These are phyloP conservation scores for Echria macrotheca DNA, from an alignment of 495 filamentous ascomycete genomes.

Conservation along the genomic window DNA sequence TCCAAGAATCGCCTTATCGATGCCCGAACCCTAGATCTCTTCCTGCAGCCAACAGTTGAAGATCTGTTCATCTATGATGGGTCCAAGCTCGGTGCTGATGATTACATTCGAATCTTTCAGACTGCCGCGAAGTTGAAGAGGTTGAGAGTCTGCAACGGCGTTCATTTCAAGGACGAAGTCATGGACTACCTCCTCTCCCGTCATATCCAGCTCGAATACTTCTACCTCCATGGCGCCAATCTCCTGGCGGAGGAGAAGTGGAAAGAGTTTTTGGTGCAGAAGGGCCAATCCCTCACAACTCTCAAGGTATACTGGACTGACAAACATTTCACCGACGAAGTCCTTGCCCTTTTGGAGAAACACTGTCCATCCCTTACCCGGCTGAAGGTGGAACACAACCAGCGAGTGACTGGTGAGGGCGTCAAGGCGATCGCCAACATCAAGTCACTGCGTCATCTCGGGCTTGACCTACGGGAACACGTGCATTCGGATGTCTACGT, in stretches of 20 bases:
- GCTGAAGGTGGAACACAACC: conserved; percentile 64
- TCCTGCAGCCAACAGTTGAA: conserved; percentile 62
- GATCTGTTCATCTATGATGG: conserved; percentile 75
- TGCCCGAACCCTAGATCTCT: conserved; percentile 64
- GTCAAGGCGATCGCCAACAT: conserved; percentile 51
- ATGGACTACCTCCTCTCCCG: conserved; percentile 74
- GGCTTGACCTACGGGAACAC: conserved; percentile 55
- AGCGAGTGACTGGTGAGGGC: conserved; percentile 41
- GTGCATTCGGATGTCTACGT: conserved; percentile 53
- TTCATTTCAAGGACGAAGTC: conserved; percentile 78
- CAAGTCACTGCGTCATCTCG: conserved; percentile 61
- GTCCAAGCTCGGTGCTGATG: conserved; percentile 64
- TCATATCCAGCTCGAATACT: conserved; percentile 53
- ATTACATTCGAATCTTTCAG: conserved; percentile 78
- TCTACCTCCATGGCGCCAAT: conserved; percentile 71
- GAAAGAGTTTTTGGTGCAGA: conserved; percentile 55
- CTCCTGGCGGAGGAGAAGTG: conserved; percentile 68
- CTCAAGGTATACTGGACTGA: conserved; percentile 73
- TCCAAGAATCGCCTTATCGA: conserved; percentile 72
- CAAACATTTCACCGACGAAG: conserved; percentile 52
- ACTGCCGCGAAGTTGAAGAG: conserved; percentile 59
- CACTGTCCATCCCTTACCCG: conserved; percentile 59
- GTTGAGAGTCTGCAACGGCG: conserved; percentile 70
- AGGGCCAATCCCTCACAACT: conserved; percentile 57
- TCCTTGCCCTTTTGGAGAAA: conserved; percentile 47